Evolutionary conservation across 2,329 filamentous ascomycete genomes (phyloP), one percentile per base, ranked within the genome.

Genomic region (Penicillium sp.): DNA sequence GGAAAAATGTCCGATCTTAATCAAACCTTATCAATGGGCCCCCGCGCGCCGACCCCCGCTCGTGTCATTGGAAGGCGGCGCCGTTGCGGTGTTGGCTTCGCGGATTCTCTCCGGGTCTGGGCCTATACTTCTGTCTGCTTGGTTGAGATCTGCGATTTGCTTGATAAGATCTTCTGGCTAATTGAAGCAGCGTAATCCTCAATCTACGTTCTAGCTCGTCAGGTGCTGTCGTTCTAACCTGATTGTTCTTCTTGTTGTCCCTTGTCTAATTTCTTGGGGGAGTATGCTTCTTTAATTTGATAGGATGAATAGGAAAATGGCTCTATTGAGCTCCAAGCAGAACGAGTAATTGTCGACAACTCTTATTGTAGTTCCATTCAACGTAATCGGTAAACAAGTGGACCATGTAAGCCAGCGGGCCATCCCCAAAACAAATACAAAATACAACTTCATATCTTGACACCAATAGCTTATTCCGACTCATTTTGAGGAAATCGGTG

Each of bases 31-130:
- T 61, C 56, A 54, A 43, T 46, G 49, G 27, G 14, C 39, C 48
- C 48, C 56, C 51, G 39, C 56, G n/a, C 39, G 42, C 47, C n/a
- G 24, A 49, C 49, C 50, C 50, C 50, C 53, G 48, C 53, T 20
- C 31, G 9, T 62, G 57, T 61, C 35, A 48, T 50, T 53, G 56
- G 59, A 61, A 62, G 59, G 58, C 55, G 57, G 42, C 46, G 39
- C 24, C 8, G 30, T 39, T 40, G 16, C 5, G 3, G 1, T 41
- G 27, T 2, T 2, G 41, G 27, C 16, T n/a, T 31, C 22, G 16
- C 38, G 31, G 43, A 31, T 16, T 49, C 33, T 46, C 30, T 46
- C 48, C 53, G 48, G 50, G 20, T 22, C 48, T 11, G 11, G 22
- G 22, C 13, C n/a, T 14, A 22, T 18, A 11, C n/a, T 33, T 3